Evolutionary conservation across 148 eudicot genomes (phyloP), one percentile per base, ranked within the genome.

Genomic region (Persicaria maculosa): DNA sequence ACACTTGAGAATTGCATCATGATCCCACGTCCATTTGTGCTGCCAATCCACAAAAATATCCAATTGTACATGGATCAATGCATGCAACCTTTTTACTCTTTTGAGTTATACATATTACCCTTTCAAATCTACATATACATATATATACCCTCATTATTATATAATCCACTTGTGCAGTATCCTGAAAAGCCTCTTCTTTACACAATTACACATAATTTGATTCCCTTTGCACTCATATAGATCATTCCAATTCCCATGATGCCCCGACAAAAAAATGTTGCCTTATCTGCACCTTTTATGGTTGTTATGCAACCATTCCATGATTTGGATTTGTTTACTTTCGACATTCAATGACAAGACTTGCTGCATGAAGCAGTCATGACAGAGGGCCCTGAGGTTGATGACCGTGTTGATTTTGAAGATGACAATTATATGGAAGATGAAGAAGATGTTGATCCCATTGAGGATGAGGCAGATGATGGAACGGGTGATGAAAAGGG

Each of bases 321-420:
- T 65, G 45, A 65, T 65, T 65, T 65, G 70, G 70, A 40, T 65
- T 65, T 65, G 15, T 65, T 65, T 65, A 65, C 20, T 31, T 25
- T 62, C 45, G 68, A 81, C 78, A 47, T 68, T 76, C 84, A 71
- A 82, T 80, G 73, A 74, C 73, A 82, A 79, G 72, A 81, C 73
- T 64, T 81, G 74, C 77, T 71, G 77, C 76, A 72, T 79, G 72
- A 77, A 81, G 47, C 67, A 83, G 57, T 57, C 82, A 95, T 95
- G 98, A 89, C 93, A 25, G 97, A 91, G 74, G 88, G 91, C 57
- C 74, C 86, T 44, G 98, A 92, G 80, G 82, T 84, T 80, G 97
- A 92, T 86, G 98, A 90, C 82, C 97, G 89, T 64, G 97, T 95
- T 78, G 96, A 95, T 86, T 90, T 92, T 68, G 97, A 95, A 70